Evolutionary conservation across 331 rosid species (phyloP).

Genomic region (Stylosanthes scabra): DNA sequence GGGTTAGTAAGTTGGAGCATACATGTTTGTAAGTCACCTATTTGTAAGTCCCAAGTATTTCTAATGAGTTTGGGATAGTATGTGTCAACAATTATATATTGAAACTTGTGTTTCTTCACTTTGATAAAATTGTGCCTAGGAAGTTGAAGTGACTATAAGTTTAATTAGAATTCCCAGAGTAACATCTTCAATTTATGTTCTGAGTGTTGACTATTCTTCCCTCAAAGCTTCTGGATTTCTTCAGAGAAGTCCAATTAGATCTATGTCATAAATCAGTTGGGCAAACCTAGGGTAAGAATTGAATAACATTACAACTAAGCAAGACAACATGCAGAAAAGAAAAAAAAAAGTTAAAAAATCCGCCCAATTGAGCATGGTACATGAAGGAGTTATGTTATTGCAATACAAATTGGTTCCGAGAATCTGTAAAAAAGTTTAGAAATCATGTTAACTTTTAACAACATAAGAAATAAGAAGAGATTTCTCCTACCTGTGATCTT

Average conservation of each 20-base stretch:
- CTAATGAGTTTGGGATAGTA: neutral
- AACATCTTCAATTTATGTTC: no score
- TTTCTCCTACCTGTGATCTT: conserved; percentile 73
- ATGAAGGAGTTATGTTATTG: neutral
- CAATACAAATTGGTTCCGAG: neutral
- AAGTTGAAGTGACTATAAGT: neutral
- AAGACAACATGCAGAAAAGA: neutral
- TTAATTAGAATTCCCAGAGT: neutral
- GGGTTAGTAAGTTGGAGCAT: neutral
- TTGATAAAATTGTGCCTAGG: neutral
- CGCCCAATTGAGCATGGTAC: conserved; percentile 6
- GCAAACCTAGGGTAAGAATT: neutral
- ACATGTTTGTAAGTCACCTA: neutral
- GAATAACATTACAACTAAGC: neutral
- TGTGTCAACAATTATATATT: neutral
- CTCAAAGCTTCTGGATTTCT: no score
- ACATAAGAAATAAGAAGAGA: conserved; percentile 12
- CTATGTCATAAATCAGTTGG: no score
- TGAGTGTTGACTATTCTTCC: no score
- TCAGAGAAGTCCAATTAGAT: no score
- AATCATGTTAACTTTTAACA: conserved; percentile 3
- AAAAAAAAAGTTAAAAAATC: neutral
- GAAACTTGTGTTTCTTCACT: no score
- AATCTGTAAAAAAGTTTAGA: conserved; percentile 15
- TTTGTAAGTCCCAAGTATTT: neutral